Percentiles rank a stretch among this genome's conserved stretches.
Evolutionary conservation across 2,329 filamentous ascomycete genomes (phyloP).

Genomic region (Pseudocercospora macadamiae): DNA sequence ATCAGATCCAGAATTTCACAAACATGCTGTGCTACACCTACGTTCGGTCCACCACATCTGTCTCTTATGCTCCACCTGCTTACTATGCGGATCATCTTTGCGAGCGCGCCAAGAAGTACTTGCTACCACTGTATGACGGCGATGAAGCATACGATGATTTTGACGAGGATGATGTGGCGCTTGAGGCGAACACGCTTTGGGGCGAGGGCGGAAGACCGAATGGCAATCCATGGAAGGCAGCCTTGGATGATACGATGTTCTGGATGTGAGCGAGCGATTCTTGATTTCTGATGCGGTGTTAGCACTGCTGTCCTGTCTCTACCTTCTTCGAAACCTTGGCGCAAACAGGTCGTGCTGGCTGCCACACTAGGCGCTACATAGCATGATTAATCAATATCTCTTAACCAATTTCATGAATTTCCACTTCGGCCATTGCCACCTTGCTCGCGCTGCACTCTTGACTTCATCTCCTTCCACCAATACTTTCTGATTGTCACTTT

Average conservation of each 20-base stretch:
- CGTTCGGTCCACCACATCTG: conserved; percentile 34
- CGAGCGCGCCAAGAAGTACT: conserved; percentile 39
- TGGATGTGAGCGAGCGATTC: conserved; percentile 23
- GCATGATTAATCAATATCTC: neutral
- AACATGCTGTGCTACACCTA: conserved; percentile 42
- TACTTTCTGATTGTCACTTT: neutral
- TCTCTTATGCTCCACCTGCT: conserved; percentile 42
- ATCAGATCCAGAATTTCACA: conserved; percentile 34
- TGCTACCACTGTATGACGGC: conserved; percentile 22
- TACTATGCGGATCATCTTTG: conserved; percentile 47
- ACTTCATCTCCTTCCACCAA: neutral
- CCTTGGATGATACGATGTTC: conserved; percentile 35
- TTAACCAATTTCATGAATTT: neutral
- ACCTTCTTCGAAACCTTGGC: neutral
- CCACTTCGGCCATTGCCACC: neutral
- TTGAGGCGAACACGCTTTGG: conserved; percentile 1
- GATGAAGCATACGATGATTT: neutral
- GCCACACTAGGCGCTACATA: neutral
- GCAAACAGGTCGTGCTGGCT: neutral
- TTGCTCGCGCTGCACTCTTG: no score
- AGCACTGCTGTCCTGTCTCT: neutral
- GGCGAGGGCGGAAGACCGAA: neutral
- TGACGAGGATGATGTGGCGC: neutral
- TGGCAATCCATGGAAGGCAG: conserved; percentile 32
- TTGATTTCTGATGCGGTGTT: neutral